phyloP scores from a whole-genome alignment of 306 rosid genomes.

The Neltuma alba region DNA sequence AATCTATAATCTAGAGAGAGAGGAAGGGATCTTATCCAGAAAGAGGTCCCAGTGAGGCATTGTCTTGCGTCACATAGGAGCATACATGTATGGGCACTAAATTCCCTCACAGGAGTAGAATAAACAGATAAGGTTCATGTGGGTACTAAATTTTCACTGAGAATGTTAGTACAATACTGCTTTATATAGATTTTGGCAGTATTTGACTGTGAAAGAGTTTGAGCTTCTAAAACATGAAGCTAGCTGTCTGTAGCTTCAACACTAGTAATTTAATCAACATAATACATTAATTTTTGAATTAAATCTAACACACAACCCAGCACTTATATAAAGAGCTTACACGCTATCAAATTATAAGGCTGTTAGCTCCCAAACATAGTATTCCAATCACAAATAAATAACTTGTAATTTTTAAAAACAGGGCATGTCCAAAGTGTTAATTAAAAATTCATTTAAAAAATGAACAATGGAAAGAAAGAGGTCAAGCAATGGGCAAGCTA shows the following conservation, averaged over 20 bases:
- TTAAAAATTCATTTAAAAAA: too few relatives aligned
- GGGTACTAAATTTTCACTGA: too few relatives aligned
- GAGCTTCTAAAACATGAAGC: background rate
- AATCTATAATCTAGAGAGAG: background rate
- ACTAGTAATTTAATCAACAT: background rate
- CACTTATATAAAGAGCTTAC: too few relatives aligned
- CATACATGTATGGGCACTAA: background rate
- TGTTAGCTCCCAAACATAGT: too few relatives aligned
- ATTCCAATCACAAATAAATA: too few relatives aligned
- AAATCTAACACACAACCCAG: too few relatives aligned
- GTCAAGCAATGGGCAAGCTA: background rate
- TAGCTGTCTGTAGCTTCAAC: background rate
- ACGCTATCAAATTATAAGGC: too few relatives aligned
- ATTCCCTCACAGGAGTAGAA: background rate
- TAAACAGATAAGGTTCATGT: background rate
- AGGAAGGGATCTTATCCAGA: background rate
- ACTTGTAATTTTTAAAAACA: too few relatives aligned
- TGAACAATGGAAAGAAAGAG: background rate
- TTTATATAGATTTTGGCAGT: background rate
- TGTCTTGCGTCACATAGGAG: background rate
- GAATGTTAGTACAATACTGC: too few relatives aligned
- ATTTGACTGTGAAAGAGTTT: too few relatives aligned
- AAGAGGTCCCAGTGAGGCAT: background rate
- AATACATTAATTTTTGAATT: too few relatives aligned
- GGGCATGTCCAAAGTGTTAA: background rate